Percentiles rank a stretch among this genome's conserved stretches.
Conservation (phyloP, 2,329 filamentous ascomycete genomes). For the Graphium sp. region DNA sequence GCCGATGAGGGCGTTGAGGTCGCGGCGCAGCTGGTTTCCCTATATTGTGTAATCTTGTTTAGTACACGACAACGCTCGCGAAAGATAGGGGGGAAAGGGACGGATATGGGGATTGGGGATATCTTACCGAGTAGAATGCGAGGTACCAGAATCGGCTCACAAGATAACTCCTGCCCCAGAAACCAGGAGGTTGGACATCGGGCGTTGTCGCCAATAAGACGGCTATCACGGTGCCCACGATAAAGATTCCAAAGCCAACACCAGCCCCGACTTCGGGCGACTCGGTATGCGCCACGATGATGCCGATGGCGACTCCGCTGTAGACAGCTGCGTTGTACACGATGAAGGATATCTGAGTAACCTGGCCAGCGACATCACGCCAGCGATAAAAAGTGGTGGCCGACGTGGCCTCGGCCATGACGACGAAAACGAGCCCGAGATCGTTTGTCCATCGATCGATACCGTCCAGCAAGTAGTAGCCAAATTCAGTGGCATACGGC, state of each 20-base stretch:
- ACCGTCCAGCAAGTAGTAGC: slow-evolving; percentile 35
- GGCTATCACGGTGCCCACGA: slow-evolving; percentile 20
- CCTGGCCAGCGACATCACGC: slow-evolving; percentile 24
- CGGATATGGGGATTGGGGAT: not conserved
- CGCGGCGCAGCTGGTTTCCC: slow-evolving; percentile 37
- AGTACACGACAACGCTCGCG: not conserved
- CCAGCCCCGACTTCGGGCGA: slow-evolving; percentile 26
- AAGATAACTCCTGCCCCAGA: slow-evolving; percentile 20
- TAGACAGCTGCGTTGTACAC: slow-evolving; percentile 34
- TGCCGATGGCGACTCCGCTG: slow-evolving; percentile 31
- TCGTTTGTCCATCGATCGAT: slow-evolving; percentile 40
- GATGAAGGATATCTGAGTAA: slow-evolving; percentile 23
- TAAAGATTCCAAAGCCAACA: slow-evolving; percentile 33
- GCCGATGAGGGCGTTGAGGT: slow-evolving; percentile 36
- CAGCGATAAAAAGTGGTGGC: slow-evolving; percentile 36
- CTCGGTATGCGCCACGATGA: slow-evolving; percentile 28
- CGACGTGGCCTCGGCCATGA: slow-evolving; percentile 32
- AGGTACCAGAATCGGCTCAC: slow-evolving; percentile 31
- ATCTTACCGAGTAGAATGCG: slow-evolving; percentile 38
- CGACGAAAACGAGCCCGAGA: slow-evolving; percentile 33
- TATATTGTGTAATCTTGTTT: slow-evolving; percentile 10
- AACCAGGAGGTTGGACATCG: slow-evolving; percentile 18
- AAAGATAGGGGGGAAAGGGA: not conserved
- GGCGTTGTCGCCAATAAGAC: slow-evolving; percentile 23
- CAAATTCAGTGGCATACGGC: slow-evolving; percentile 40